Percentiles rank a stretch among this genome's conserved stretches.
Evolutionary conservation across 257 asterid genomes (phyloP).

Genomic region (Cinchona pubescens): DNA sequence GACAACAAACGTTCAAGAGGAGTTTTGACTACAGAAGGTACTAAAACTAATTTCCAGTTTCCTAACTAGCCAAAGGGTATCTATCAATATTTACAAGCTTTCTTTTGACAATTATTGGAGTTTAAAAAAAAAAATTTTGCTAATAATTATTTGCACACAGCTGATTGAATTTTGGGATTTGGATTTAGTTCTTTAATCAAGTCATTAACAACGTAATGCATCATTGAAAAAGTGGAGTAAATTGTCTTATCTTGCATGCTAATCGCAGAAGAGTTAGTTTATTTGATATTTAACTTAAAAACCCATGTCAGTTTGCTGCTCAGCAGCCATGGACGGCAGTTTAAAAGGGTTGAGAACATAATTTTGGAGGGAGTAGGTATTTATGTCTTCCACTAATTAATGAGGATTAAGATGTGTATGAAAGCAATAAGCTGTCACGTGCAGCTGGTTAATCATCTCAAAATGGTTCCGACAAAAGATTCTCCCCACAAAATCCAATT

Average conservation of each 20-base stretch:
- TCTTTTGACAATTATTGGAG: not conserved
- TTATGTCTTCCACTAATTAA: not conserved
- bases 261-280: not conserved
- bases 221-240: conserved; percentile 10
- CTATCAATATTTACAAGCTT: too few species aligned
- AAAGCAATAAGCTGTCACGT: not conserved
- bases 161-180: not conserved
- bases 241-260: conserved; percentile 9
- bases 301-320: not conserved
- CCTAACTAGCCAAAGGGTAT: too few species aligned
- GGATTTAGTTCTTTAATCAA: not conserved
- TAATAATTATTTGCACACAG: not conserved
- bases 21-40: too few species aligned
- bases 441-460: not conserved
- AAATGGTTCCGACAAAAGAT: not conserved
- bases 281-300: not conserved
- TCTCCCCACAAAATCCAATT: conserved; percentile 15
- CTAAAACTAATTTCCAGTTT: too few species aligned
- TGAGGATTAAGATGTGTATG: not conserved
- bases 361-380: conserved; percentile 1
- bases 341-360: not conserved
- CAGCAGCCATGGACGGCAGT: conserved; percentile 7
- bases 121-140: not conserved
- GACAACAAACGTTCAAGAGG: too few species aligned
- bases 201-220: not conserved